Conservation (phyloP, 1,139 yeast species). For the Nematodospora anomalae region DNA sequence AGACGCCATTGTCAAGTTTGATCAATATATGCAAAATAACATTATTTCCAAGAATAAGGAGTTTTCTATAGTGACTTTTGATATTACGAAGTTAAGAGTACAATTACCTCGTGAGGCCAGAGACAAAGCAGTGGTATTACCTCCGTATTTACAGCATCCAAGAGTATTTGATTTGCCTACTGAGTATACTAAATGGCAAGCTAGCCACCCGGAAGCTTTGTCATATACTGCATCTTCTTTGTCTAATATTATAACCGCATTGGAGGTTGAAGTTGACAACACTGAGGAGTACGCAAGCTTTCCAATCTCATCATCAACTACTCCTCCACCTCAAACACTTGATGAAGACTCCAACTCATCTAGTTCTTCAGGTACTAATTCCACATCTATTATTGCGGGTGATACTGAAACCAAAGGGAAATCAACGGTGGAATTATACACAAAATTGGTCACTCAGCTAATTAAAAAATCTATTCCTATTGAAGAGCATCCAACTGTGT, state of each 20-base stretch:
- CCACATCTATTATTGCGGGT: background rate
- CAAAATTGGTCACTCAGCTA: constrained; percentile 51
- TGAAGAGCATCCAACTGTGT: constrained; percentile 54
- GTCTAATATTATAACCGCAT: constrained; percentile 55
- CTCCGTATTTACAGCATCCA: constrained; percentile 75
- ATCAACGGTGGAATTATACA: constrained; percentile 22
- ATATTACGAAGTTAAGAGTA: constrained; percentile 70
- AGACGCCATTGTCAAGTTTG: constrained; percentile 60
- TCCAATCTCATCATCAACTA: constrained; percentile 10
- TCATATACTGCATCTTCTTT: constrained; percentile 52
- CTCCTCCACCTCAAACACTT: constrained; percentile 10
- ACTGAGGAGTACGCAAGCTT: constrained; percentile 13
- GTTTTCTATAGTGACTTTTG: constrained; percentile 67
- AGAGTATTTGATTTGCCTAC: constrained; percentile 71
- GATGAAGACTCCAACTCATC: constrained; percentile 4
- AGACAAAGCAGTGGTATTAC: constrained; percentile 70
- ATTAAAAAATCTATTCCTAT: constrained; percentile 54
- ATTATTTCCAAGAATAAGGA: constrained; percentile 46
- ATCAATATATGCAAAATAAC: constrained; percentile 46
- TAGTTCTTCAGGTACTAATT: constrained; percentile 9
- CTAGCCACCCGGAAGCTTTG: constrained; percentile 57
- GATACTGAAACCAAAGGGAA: constrained; percentile 12
- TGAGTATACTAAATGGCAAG: constrained; percentile 74
- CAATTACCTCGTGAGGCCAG: constrained; percentile 80
- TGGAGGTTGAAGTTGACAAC: constrained; percentile 50